phyloP scores from a whole-genome alignment of 2,329 filamentous ascomycete genomes.

The Fusarium illudens region DNA sequence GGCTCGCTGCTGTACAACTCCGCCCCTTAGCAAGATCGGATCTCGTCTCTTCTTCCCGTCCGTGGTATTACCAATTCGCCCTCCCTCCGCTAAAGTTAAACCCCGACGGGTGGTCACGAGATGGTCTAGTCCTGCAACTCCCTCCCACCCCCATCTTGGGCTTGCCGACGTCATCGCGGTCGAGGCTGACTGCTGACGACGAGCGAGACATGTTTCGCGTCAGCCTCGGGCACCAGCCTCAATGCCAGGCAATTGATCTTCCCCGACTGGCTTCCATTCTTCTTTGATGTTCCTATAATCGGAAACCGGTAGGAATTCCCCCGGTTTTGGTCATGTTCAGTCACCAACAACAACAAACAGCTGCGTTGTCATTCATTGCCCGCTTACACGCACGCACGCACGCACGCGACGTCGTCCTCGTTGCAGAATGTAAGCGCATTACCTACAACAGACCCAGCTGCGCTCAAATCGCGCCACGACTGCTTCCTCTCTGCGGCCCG shows the following conservation, averaged over 20 bases:
- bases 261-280: not conserved
- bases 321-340: not conserved
- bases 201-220: slow-evolving; percentile 21
- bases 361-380: not conserved
- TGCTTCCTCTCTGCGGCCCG: slow-evolving; percentile 10
- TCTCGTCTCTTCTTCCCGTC: not conserved
- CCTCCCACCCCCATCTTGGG: not conserved
- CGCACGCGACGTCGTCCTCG: slow-evolving; percentile 21
- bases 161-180: slow-evolving; percentile 26
- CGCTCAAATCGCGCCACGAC: slow-evolving; percentile 10
- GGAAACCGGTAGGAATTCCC: slow-evolving; percentile 2
- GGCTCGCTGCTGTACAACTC: not conserved
- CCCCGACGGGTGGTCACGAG: slow-evolving; percentile 20
- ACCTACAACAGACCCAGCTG: slow-evolving; percentile 1
- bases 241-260: not conserved
- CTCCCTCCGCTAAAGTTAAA: slow-evolving; percentile 8
- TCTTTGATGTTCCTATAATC: slow-evolving; percentile 18
- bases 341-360: not conserved
- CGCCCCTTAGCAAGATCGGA: slow-evolving; percentile 23
- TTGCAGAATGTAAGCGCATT: not conserved
- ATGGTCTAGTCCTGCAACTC: slow-evolving; percentile 2
- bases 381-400: slow-evolving; percentile 10
- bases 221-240: slow-evolving; percentile 30
- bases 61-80: slow-evolving; percentile 20
- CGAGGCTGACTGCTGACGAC: slow-evolving; percentile 14